phyloP scores from a whole-genome alignment of 2,329 filamentous ascomycete genomes.

The Pestalotiopsis sp. region DNA sequence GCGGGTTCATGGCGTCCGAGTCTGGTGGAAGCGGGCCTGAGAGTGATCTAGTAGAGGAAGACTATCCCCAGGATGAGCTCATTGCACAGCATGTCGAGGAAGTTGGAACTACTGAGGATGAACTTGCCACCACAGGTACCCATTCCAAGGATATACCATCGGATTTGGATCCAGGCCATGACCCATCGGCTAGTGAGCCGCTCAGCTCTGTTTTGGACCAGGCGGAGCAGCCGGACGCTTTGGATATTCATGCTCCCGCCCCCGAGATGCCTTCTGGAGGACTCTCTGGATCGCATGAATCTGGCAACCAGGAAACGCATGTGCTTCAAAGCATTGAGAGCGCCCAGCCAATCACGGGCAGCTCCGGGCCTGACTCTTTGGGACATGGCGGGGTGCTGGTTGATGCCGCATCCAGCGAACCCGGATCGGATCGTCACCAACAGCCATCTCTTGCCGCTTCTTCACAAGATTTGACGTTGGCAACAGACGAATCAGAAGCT shows the following conservation, averaged over 20 bases:
- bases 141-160: not conserved
- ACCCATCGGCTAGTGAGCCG: not conserved
- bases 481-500: not conserved
- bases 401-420: not conserved
- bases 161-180: not conserved
- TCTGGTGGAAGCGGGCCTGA: constrained; percentile 12
- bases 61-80: not conserved
- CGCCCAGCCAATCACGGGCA: not conserved
- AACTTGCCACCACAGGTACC: constrained; percentile 4
- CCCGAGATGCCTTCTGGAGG: not conserved
- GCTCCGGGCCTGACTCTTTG: not conserved
- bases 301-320: not conserved
- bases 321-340: not conserved
- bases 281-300: not conserved
- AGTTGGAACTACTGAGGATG: constrained; percentile 13
- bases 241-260: not conserved
- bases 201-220: not conserved
- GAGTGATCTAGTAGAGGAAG: constrained; percentile 11
- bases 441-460: not conserved
- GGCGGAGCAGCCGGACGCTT: not conserved
- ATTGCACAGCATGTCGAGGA: not conserved
- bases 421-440: not conserved
- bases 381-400: not conserved
- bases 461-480: not conserved
- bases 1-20: constrained; percentile 3